phyloP scores from a whole-genome alignment of 495 filamentous ascomycete species.

The Aspergillus haitiensis region DNA sequence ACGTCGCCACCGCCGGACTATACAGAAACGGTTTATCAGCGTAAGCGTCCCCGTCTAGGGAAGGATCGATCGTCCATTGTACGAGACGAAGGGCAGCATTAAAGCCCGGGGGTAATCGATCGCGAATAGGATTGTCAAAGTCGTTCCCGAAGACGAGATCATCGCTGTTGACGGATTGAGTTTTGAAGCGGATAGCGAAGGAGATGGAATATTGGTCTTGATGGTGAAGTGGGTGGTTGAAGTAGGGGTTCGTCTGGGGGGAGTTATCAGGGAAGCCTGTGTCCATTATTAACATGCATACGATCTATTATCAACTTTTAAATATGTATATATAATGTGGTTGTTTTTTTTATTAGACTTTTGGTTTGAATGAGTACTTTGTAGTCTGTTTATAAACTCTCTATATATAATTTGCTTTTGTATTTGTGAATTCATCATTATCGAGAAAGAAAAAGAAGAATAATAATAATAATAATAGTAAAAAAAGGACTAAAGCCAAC shows the following conservation, averaged over 20 bases:
- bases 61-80: conserved; percentile 83
- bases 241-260: conserved; percentile 67
- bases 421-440: not conserved
- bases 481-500: conserved; percentile 32
- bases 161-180: conserved; percentile 58
- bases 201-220: conserved; percentile 79
- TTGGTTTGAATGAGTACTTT: no score
- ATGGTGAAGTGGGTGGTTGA: conserved; percentile 64
- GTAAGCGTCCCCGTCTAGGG: conserved; percentile 83
- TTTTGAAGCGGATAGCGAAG: conserved; percentile 70
- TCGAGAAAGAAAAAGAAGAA: not conserved
- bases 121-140: conserved; percentile 83
- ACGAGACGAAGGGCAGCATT: conserved; percentile 75
- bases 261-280: conserved; percentile 58
- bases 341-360: conserved; percentile 1
- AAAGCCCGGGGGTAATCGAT: conserved; percentile 85
- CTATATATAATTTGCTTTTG: no score
- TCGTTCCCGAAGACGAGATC: conserved; percentile 90
- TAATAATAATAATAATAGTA: no score
- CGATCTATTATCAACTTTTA: conserved; percentile 30
- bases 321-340: conserved; percentile 17
- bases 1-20: conserved; percentile 69
- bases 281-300: not conserved
- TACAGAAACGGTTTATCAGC: conserved; percentile 83
- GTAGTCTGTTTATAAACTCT: no score